Evolutionary conservation across 768 basidiomycete genomes (phyloP), one percentile per base, ranked within the genome.

Genomic region (Russula compacta): DNA sequence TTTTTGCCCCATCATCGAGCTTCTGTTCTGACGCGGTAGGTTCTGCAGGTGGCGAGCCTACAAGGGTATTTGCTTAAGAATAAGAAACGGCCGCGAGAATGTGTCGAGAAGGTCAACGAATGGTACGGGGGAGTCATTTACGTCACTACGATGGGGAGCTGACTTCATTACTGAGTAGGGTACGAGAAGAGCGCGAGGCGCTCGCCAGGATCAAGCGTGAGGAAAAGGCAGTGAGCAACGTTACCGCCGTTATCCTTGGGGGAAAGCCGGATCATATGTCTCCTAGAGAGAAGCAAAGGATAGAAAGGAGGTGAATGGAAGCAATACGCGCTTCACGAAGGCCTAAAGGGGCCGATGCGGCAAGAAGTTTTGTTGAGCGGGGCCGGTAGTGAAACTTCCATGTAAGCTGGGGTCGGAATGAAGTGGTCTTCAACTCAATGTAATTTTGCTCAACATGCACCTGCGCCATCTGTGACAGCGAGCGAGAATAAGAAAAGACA

Each of bases 51-150:
- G 58, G 91, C 91, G 24, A 78, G 81, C 51, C 79, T 92, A 64
- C 90, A 92, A 77, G 91, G 91, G 4, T 92, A 92, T 71, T 79
- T 92, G 38, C 77, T 92, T 60, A 89, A 87, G 80, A 92, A 92
- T 73, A 92, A 92, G 80, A 86, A 89, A 15, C 84, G 91, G 15
- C 91, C 91, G 36, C 80, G 81, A 62, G 87, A 92, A 72, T 89
- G 86, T 64, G 89, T 93, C 9, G 85, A 85, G 4, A 89, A 91
- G 71, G 86, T 88, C 32, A 77, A 72, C 29, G 84, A 83, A 47
- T 95, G 92, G 90, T 77, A 71, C 48, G 75, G 70, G 19, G 9
- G 11, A 2, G 4, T 39, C 42, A 39, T 57, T n/a, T 39, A 8
- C 6, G 9, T 48, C 53, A 35, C 15, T 54, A 4, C 43, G 56